Percentiles rank a stretch among this genome's conserved stretches.
These are phyloP conservation scores for Lachnum nothofagi DNA, from an alignment of 2,329 filamentous ascomycete genomes.

Conservation along the genomic window DNA sequence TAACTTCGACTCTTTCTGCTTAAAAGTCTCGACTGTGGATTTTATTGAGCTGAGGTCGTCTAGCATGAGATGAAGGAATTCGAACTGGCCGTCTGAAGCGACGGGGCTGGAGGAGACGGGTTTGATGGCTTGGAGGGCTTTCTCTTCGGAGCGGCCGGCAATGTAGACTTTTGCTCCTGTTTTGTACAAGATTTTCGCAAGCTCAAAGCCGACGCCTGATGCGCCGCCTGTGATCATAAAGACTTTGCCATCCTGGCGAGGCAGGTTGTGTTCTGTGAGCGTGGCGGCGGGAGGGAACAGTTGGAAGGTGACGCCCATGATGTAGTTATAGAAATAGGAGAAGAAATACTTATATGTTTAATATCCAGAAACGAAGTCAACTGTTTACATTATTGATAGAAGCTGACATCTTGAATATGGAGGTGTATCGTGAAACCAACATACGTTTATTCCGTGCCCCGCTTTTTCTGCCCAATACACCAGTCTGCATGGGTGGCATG, in stretches of 20 bases:
- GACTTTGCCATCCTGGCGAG: conserved; percentile 5
- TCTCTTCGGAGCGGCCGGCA: conserved; percentile 36
- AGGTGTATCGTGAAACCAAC: too few relatives aligned
- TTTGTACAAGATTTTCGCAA: conserved; percentile 34
- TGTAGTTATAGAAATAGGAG: too few relatives aligned
- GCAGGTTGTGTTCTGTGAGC: conserved; percentile 36
- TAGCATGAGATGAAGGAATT: conserved; percentile 35
- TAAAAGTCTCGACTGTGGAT: conserved; percentile 32
- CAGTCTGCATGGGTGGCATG: too few relatives aligned
- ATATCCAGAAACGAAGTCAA: too few relatives aligned
- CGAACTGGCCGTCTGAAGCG: conserved; percentile 28
- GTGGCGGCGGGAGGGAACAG: conserved; percentile 33
- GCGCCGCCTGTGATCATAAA: conserved; percentile 15
- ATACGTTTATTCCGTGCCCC: too few relatives aligned
- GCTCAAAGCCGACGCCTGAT: conserved; percentile 32
- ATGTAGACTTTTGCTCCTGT: conserved; percentile 40
- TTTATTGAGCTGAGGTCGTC: conserved; percentile 35
- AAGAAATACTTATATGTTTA: too few relatives aligned
- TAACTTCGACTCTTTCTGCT: conserved; percentile 31
- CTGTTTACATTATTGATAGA: too few relatives aligned
- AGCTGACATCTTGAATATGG: too few relatives aligned
- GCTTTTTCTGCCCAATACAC: too few relatives aligned
- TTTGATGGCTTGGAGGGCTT: conserved; percentile 35
- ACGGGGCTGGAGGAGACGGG: conserved; percentile 29
- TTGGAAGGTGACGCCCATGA: neutral